Conservation (phyloP, 352 stramenopile genomes). For the Elongisporangium senticosum region DNA sequence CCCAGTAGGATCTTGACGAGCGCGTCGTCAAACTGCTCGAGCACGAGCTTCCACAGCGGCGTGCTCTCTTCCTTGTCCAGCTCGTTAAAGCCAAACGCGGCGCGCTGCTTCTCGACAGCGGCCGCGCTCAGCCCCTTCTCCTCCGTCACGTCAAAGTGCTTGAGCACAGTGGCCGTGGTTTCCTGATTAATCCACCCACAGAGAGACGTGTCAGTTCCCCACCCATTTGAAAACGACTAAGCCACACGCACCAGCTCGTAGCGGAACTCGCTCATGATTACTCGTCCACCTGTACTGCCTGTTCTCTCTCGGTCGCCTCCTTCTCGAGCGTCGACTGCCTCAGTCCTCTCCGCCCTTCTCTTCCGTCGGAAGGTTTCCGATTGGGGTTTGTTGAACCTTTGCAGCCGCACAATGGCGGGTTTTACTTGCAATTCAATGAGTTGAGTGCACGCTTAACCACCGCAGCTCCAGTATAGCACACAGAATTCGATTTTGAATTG, state of each 20-base stretch:
- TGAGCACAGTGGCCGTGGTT: constrained; percentile 66
- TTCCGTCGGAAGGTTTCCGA: neutral
- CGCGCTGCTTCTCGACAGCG: constrained; percentile 53
- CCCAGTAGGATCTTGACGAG: constrained; percentile 98
- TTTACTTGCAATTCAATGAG: neutral
- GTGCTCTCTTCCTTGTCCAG: constrained; percentile 87
- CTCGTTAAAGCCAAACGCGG: constrained; percentile 78
- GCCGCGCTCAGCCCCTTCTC: constrained; percentile 39
- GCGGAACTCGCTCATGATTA: constrained; percentile 1
- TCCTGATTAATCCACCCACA: constrained; percentile 17
- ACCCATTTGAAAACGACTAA: neutral
- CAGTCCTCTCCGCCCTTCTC: neutral
- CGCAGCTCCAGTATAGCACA: neutral
- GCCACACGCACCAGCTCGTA: constrained; percentile 7
- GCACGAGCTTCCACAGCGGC: constrained; percentile 91
- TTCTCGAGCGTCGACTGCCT: neutral
- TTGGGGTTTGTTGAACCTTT: neutral
- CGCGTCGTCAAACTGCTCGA: constrained; percentile 99
- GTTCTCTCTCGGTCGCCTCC: neutral
- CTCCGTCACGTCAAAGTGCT: constrained; percentile 72
- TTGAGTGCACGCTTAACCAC: neutral
- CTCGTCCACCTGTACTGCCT: neutral
- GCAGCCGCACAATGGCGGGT: neutral
- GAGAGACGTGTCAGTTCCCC: neutral
- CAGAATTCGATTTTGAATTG: neutral